These are phyloP conservation scores for Penicillium lagena DNA, from an alignment of 495 filamentous ascomycete species.

Conservation along the genomic window DNA sequence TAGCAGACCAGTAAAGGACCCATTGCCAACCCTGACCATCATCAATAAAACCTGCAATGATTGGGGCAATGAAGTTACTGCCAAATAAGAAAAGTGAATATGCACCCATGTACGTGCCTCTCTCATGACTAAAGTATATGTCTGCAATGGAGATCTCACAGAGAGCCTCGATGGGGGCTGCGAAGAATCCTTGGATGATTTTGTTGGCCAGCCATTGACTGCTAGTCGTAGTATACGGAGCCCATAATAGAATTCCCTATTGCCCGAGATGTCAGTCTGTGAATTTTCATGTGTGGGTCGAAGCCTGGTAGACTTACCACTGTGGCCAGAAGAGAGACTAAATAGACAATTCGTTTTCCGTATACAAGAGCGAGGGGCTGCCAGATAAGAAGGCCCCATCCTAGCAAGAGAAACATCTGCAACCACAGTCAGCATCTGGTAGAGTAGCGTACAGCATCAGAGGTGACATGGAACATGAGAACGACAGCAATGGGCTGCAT, in stretches of 20 bases:
- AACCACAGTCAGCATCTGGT: no score
- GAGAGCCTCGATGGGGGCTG: constrained; percentile 44
- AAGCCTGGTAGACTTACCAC: constrained; percentile 19
- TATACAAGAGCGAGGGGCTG: constrained; percentile 25
- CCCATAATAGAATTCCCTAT: constrained; percentile 21
- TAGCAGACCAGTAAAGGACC: constrained; percentile 46
- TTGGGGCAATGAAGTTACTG: constrained; percentile 44
- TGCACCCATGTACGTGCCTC: constrained; percentile 44
- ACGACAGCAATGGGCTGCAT: no score
- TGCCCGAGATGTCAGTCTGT: no score
- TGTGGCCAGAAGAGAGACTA: constrained; percentile 20
- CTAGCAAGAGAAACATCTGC: constrained; percentile 27
- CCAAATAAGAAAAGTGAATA: constrained; percentile 43
- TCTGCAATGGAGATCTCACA: constrained; percentile 45
- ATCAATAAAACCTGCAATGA: constrained; percentile 46
- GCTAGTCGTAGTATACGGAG: constrained; percentile 33
- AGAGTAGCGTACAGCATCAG: no score
- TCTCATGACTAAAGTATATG: constrained; percentile 47
- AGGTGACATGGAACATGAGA: no score
- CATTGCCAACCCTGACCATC: constrained; percentile 40
- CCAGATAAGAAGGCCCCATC: constrained; percentile 26
- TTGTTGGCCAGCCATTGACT: constrained; percentile 45
- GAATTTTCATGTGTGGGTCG: no score
- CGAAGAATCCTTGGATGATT: constrained; percentile 46
- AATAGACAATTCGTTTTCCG: constrained; percentile 23